Base-by-base conservation (phyloP, 169 alveolate species). In the Plasmodium yoelii region DNA sequence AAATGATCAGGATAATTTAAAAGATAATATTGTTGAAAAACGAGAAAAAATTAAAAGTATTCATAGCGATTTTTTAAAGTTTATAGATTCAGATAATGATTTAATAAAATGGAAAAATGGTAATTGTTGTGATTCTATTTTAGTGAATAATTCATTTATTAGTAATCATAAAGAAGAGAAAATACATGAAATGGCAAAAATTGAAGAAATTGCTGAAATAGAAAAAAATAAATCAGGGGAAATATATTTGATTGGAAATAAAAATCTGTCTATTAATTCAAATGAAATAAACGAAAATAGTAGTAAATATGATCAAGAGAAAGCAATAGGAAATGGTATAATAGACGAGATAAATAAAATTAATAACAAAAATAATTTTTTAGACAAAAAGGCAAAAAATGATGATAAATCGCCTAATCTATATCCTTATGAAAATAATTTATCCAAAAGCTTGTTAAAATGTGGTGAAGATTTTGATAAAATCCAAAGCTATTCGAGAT, bases 21-120 rank as follows among this genome's bases (percentile, higher is more conserved):
- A 77, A 64, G 42, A 77, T 77, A 77, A 28, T 47, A 77, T 64
- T 28, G 24, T 63, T 2, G 88, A 77, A 55, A 77, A 77, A 12
- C 63, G 65, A 75, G 53, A 44, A 77, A 77, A 61, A 68, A 61
- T 77, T 22, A 77, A 51, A 56, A 77, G 88, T 46, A 77, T 77
- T 53, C 88, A 77, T 69, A 77, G 65, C 80, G 75, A 77, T 13
- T 63, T 77, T 57, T 77, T 77, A 68, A 39, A 46, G 19, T 57
- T 77, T 39, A 77, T 57, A 51, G 65, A 69, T 5, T 74, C 69
- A n/a, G 77, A 77, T 51, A 63, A 55, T 46, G 19, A 49, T 24
- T 10, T 64, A 73, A 28, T 15, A 18, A 51, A 12, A 6, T 57
- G 60, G 71, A 5, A 39, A 12, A 46, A 13, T 49, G 34, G 15